Percentiles rank a stretch among this genome's conserved stretches.
phyloP scores from a whole-genome alignment of 2,329 filamentous ascomycete genomes.

The Diaporthe eres region DNA sequence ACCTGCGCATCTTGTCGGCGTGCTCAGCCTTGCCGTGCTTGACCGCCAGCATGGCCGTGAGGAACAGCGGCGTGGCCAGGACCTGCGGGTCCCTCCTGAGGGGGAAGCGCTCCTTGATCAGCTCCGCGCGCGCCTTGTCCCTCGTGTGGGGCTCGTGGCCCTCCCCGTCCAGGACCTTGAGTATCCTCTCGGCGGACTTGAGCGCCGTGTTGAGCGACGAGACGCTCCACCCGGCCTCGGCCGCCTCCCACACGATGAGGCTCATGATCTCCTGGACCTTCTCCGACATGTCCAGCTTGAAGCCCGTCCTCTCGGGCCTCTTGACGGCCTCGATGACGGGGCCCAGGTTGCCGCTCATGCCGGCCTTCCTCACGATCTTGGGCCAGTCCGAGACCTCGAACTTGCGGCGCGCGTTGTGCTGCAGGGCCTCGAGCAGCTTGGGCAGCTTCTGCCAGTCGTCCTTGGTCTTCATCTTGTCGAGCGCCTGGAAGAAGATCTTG shows the following conservation, averaged over 20 bases:
- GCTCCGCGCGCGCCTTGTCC: slow-evolving; percentile 38
- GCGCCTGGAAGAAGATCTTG: slow-evolving; percentile 53
- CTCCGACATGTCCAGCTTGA: slow-evolving; percentile 59
- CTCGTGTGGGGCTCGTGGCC: slow-evolving; percentile 51
- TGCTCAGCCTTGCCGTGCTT: slow-evolving; percentile 51
- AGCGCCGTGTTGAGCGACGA: slow-evolving; percentile 58
- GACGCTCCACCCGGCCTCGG: slow-evolving; percentile 53
- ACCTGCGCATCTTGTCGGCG: slow-evolving; percentile 54
- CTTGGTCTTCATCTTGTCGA: slow-evolving; percentile 61
- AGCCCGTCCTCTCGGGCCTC: slow-evolving; percentile 60
- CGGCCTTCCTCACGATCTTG: slow-evolving; percentile 59
- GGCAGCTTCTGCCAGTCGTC: slow-evolving; percentile 68
- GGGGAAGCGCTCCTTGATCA: slow-evolving; percentile 46
- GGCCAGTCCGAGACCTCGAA: slow-evolving; percentile 52
- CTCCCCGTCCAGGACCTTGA: slow-evolving; percentile 64
- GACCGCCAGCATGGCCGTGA: slow-evolving; percentile 57
- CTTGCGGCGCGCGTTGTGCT: slow-evolving; percentile 58
- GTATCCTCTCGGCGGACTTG: slow-evolving; percentile 60
- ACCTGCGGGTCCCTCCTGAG: slow-evolving; percentile 60
- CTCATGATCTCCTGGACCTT: slow-evolving; percentile 56
- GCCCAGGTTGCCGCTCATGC: slow-evolving; percentile 57
- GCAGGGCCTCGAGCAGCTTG: slow-evolving; percentile 64
- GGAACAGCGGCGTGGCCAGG: slow-evolving; percentile 58
- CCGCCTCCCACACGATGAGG: slow-evolving; percentile 58
- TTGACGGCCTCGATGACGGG: slow-evolving; percentile 66